Evolutionary conservation across 2,329 filamentous ascomycete species (phyloP).

Genomic region (Sordariomycetes sp.): DNA sequence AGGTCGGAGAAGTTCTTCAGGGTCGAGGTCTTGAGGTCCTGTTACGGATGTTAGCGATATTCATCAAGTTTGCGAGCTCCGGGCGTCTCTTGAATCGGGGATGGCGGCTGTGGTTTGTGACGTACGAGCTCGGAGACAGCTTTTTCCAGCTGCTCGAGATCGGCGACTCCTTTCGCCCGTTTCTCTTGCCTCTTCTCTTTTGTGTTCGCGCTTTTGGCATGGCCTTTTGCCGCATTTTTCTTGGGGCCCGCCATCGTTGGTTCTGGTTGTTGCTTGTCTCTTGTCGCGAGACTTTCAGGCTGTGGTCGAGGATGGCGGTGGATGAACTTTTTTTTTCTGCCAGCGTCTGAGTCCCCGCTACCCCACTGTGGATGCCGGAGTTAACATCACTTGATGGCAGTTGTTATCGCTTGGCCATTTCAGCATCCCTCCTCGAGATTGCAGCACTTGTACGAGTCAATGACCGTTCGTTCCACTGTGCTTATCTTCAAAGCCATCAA

Average conservation of each 20-base stretch:
- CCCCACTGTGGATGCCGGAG: background rate
- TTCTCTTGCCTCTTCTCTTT: slow-evolving; percentile 9
- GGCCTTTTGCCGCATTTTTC: background rate
- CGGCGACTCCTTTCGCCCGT: slow-evolving; percentile 27
- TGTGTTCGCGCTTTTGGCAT: background rate
- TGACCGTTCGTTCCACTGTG: no score
- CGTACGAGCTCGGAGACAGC: slow-evolving; percentile 28
- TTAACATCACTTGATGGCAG: background rate
- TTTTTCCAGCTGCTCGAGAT: slow-evolving; percentile 25
- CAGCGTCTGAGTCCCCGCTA: background rate
- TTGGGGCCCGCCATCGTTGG: slow-evolving; percentile 1
- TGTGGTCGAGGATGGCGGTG: background rate
- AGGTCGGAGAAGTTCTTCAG: slow-evolving; percentile 69
- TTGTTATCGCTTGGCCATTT: background rate
- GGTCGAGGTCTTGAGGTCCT: slow-evolving; percentile 50
- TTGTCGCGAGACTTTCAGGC: background rate
- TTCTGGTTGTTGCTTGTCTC: background rate
- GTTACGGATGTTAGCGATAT: background rate
- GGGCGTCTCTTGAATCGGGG: background rate
- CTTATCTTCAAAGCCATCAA: no score
- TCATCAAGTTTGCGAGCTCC: background rate
- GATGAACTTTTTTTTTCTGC: slow-evolving; percentile 6
- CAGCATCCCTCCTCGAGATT: no score
- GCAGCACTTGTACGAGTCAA: no score
- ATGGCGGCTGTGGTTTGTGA: background rate